Conservation (phyloP, 75 land plant species). For the Cupressus sempervirens region DNA sequence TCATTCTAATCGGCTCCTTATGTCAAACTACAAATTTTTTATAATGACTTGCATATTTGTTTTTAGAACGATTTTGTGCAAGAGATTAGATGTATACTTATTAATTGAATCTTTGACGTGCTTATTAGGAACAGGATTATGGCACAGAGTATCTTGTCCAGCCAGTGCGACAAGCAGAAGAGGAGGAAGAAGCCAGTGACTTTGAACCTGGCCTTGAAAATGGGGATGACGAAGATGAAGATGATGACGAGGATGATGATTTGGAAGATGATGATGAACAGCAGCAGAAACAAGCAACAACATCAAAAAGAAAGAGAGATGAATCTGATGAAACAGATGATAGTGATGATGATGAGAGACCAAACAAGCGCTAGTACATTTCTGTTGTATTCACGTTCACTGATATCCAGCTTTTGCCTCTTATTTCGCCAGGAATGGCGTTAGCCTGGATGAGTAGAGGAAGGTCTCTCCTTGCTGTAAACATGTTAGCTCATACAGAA, state of each 20-base stretch:
- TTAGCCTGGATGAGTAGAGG: background rate
- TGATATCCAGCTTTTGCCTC: background rate
- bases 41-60: no score
- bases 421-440: background rate
- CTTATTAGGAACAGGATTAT: conserved; percentile 50
- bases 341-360: conserved; percentile 22
- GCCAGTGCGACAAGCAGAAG: conserved; percentile 49
- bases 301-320: conserved; percentile 41
- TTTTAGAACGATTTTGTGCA: no score
- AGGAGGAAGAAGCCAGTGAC: conserved; percentile 56
- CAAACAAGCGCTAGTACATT: conserved; percentile 16
- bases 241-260: conserved; percentile 45
- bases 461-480: background rate
- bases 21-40: background rate
- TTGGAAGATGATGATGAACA: conserved; percentile 36
- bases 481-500: conserved; percentile 4
- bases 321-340: conserved; percentile 11
- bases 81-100: background rate
- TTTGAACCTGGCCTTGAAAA: conserved; percentile 47
- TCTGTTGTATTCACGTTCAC: background rate
- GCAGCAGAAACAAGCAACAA: conserved; percentile 14
- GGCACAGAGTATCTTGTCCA: conserved; percentile 70
- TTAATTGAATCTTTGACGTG: background rate
- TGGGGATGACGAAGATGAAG: conserved; percentile 45
- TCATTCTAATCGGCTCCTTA: background rate